Evolutionary conservation across 2,329 filamentous ascomycete species (phyloP), one percentile per base, ranked within the genome.

Genomic region (Penicillium nordicum): DNA sequence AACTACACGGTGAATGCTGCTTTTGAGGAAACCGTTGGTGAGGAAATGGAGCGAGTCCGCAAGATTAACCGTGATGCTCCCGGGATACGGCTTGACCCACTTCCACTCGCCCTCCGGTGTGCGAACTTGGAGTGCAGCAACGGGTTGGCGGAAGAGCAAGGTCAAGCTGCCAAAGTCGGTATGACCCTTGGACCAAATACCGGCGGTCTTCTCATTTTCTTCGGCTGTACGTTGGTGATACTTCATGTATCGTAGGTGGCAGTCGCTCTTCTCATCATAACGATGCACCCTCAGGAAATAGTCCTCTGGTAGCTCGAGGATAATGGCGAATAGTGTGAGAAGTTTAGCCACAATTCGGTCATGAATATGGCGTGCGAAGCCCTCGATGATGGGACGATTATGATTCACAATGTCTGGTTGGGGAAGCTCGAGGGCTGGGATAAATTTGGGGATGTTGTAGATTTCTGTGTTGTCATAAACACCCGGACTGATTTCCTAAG

Each of bases 241-340:
- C 47, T 79, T 77, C 82, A 86, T 85, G 67, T 85, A 86, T 1
- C 84, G 77, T 30, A 85, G 74, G 56, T 86, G 82, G 30, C 82
- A 81, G 61, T 86, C 83, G n/a, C 79, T 77, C 30, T 79, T 78
- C 30, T 79, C 76, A 0, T 84, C 78, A 68, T 85, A 87, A 6
- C 73, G 76, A 68, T 87, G 85, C 1, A 80, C 73, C 18, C 79
- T 73, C 59, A 81, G 73, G 42, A 87, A 74, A 53, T 80, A 76
- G 16, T 86, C 83, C 40, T 83, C 79, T 0, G 83, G 82, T 0
- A 88, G 73, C 64, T 87, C 79, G 0, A 87, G 76, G 1, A 53
- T 47, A 0, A 85, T 77, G 5, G 84, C 84, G 68, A 63, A 34
- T 2, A 63, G 52, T 1, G 21, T 41, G 12, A 64, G 50, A 5